These are phyloP conservation scores for Stylosanthes scabra DNA, from an alignment of 331 rosid genomes.

Conservation along the genomic window DNA sequence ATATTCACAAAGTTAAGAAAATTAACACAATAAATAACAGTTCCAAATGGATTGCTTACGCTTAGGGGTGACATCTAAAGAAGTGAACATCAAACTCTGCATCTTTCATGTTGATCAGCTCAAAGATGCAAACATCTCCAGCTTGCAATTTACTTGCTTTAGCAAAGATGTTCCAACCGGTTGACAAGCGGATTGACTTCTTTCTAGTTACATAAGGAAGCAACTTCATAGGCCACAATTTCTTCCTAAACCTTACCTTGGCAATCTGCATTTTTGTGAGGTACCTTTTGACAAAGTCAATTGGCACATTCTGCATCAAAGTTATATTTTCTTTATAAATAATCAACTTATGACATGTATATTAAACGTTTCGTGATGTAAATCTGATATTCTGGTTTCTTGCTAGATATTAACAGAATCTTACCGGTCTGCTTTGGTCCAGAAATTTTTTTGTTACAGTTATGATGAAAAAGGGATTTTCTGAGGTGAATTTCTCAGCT, in stretches of 20 bases:
- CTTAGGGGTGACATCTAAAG: not conserved
- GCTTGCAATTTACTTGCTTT: slow-evolving; percentile 21
- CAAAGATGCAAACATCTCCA: slow-evolving; percentile 46
- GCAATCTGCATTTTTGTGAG: not conserved
- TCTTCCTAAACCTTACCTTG: not conserved
- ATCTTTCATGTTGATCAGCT: slow-evolving; percentile 32
- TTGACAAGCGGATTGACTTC: not conserved
- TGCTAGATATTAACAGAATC: not conserved
- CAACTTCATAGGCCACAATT: slow-evolving; percentile 31
- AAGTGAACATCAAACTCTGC: slow-evolving; percentile 18
- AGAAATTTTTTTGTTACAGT: not conserved
- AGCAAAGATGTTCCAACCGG: slow-evolving; percentile 37
- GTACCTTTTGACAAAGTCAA: not conserved
- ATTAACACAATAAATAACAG: not conserved
- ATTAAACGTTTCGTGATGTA: too few species aligned
- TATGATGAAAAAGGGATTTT: slow-evolving; percentile 13
- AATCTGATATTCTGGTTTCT: not conserved
- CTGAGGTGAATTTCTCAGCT: slow-evolving; percentile 16
- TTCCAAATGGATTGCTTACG: not conserved
- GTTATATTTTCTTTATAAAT: slow-evolving; percentile 2
- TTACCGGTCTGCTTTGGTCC: not conserved
- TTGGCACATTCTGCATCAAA: slow-evolving; percentile 39
- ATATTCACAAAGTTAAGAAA: not conserved
- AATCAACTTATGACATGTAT: not conserved
- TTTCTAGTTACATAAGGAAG: too few species aligned